Evolutionary conservation across 306 rosid genomes (phyloP).

Genomic region (Biancaea sappan): DNA sequence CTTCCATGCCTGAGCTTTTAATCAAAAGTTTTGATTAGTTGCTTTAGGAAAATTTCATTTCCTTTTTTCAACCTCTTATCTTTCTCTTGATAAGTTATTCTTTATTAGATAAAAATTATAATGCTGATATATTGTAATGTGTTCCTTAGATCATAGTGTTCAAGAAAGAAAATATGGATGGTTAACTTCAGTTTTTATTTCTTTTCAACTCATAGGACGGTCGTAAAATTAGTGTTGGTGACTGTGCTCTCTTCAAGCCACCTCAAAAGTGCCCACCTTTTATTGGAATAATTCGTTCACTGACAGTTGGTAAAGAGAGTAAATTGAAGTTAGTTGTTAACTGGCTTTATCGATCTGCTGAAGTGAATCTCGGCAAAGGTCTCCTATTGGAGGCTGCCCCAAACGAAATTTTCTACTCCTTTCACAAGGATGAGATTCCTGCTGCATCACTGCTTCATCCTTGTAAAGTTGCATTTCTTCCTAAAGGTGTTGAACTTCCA

Average conservation of each 20-base stretch:
- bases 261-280: conserved; percentile 67
- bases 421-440: conserved; percentile 85
- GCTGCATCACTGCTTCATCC: conserved; percentile 84
- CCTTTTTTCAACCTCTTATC: neutral
- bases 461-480: conserved; percentile 91
- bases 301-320: conserved; percentile 54
- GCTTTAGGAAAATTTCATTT: neutral
- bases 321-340: conserved; percentile 61
- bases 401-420: conserved; percentile 87
- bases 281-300: conserved; percentile 68
- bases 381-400: conserved; percentile 69
- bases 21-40: too few species aligned
- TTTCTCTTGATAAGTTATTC: too few species aligned
- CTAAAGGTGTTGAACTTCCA: conserved; percentile 72
- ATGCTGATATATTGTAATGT: neutral
- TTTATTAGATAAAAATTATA: neutral
- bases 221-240: conserved; percentile 73
- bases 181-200: neutral
- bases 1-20: neutral
- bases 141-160: neutral
- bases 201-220: conserved; percentile 52
- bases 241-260: conserved; percentile 87
- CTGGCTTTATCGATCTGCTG: conserved; percentile 86
- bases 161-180: neutral
- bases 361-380: conserved; percentile 69